Evolutionary conservation across 129 eudicot genomes (phyloP).

Genomic region (Arctium lappa): DNA sequence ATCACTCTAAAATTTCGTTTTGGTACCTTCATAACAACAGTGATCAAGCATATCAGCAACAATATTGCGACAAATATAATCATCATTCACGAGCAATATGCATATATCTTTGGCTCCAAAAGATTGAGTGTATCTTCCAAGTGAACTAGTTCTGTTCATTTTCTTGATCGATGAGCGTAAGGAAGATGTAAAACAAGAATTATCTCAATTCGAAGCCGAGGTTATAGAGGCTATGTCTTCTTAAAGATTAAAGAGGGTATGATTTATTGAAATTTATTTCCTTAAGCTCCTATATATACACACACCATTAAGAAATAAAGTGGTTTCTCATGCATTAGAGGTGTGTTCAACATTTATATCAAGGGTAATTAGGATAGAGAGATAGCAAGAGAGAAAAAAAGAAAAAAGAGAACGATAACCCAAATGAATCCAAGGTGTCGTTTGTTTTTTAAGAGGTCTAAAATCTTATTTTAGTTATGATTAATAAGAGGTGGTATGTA

Average conservation of each 20-base stretch:
- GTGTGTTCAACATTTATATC: constrained; percentile 28
- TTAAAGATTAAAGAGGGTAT: constrained; percentile 9
- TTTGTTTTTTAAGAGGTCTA: too few relatives aligned
- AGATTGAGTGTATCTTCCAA: constrained; percentile 19
- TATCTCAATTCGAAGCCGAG: constrained; percentile 7
- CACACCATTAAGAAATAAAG: constrained; percentile 15
- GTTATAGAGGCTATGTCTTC: neutral
- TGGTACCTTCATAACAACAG: constrained; percentile 38
- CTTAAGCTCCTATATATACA: constrained; percentile 24
- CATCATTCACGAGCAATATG: constrained; percentile 44
- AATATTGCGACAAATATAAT: constrained; percentile 28
- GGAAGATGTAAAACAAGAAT: constrained; percentile 11
- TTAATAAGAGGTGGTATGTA: too few relatives aligned
- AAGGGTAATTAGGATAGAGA: constrained; percentile 19
- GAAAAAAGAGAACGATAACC: neutral
- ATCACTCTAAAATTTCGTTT: neutral
- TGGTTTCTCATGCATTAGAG: constrained; percentile 34
- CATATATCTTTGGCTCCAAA: constrained; percentile 28
- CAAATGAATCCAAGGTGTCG: neutral
- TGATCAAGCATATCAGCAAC: constrained; percentile 33
- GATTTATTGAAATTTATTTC: constrained; percentile 19
- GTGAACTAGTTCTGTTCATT: constrained; percentile 19
- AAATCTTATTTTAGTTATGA: too few relatives aligned
- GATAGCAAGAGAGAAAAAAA: neutral
- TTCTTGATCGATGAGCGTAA: constrained; percentile 1